Conservation (phyloP, 2,329 filamentous ascomycete species). For the Penicillium rolfsii region DNA sequence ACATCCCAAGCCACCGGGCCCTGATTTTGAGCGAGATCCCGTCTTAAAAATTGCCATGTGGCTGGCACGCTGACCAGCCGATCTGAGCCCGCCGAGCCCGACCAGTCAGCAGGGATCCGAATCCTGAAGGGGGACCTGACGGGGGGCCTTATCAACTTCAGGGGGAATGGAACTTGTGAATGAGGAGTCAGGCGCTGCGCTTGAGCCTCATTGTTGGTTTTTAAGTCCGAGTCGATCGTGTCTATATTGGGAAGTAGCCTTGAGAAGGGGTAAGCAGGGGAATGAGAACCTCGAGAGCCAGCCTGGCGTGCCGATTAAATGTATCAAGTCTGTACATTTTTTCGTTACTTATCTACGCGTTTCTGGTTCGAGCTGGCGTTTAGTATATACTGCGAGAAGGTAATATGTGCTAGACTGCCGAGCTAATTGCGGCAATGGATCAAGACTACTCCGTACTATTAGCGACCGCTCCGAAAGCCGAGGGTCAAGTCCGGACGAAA, state of each 20-base stretch:
- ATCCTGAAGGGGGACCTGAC: not conserved
- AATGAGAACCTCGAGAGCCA: not conserved
- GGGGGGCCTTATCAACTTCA: not conserved
- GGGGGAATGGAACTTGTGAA: not conserved
- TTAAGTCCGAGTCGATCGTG: not conserved
- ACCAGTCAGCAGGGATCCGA: conserved; percentile 2
- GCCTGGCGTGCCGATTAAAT: not conserved
- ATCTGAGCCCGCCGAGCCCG: conserved; percentile 4
- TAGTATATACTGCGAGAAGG: not conserved
- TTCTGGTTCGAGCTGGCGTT: not conserved
- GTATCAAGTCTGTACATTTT: not conserved
- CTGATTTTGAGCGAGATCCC: not conserved
- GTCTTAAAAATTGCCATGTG: conserved; percentile 1
- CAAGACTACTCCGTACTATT: not conserved
- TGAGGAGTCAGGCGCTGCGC: conserved; percentile 1
- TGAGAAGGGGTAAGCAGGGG: conserved; percentile 1
- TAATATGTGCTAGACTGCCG: conserved; percentile 1
- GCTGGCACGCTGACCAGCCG: not conserved
- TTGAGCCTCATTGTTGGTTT: conserved; percentile 2
- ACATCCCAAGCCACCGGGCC: conserved; percentile 9
- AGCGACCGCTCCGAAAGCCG: not conserved
- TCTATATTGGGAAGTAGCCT: conserved; percentile 5
- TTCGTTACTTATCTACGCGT: not conserved
- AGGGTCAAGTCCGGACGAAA: not conserved
- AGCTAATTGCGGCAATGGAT: not conserved